Evolutionary conservation across 2,329 filamentous ascomycete genomes (phyloP).

Genomic region (Trichoderma breve): DNA sequence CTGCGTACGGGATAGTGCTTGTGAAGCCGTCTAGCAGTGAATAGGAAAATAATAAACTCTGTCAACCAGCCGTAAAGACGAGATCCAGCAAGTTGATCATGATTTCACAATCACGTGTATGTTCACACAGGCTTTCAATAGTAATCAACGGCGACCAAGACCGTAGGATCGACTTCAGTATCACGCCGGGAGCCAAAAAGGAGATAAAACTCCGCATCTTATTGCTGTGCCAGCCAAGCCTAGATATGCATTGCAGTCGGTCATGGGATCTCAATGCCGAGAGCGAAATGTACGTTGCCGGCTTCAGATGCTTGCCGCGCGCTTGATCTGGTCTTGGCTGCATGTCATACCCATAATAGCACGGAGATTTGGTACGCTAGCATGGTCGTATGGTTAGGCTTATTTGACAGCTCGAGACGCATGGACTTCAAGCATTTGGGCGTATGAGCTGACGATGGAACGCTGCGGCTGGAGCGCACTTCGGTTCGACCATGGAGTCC

Average conservation of each 20-base stretch:
- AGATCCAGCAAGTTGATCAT: background rate
- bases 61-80: background rate
- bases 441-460: background rate
- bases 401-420: background rate
- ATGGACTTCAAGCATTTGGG: background rate
- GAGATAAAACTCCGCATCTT: background rate
- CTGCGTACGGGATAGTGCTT: background rate
- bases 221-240: background rate
- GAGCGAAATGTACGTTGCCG: background rate
- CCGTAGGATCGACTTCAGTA: fast-evolving
- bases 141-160: background rate
- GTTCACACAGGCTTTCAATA: background rate
- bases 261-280: background rate
- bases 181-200: background rate
- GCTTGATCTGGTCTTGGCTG: background rate
- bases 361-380: background rate
- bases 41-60: background rate
- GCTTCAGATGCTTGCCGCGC: background rate
- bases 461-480: background rate
- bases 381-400: background rate
- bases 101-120: background rate
- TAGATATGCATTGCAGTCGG: background rate
- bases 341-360: background rate
- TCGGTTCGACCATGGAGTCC: background rate
- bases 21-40: background rate